A percentile compares a stretch with the other conserved stretches of the same genome.
phyloP scores from a whole-genome alignment of 345 rosid species.

The Orychophragmus violaceus region DNA sequence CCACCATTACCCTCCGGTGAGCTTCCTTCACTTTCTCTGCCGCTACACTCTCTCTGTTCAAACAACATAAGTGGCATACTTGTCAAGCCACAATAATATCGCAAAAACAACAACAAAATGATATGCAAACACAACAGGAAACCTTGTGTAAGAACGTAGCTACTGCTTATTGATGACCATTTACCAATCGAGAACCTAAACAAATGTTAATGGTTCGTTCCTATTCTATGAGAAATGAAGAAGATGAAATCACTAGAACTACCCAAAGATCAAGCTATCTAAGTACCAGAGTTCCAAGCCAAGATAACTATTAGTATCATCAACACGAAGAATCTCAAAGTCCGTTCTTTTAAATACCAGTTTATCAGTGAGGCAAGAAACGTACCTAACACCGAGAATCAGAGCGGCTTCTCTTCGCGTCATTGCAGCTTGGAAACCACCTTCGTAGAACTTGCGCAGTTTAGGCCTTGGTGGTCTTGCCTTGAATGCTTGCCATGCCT shows the following conservation, averaged over 20 bases:
- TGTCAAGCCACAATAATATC: not conserved
- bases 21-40: conserved; percentile 81
- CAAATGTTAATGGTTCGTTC: not conserved
- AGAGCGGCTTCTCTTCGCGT: conserved; percentile 67
- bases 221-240: not conserved
- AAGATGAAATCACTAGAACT: not conserved
- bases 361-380: not conserved
- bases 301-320: not conserved
- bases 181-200: not conserved
- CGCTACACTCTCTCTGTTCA: conserved; percentile 57
- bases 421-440: conserved; percentile 69
- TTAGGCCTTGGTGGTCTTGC: conserved; percentile 39
- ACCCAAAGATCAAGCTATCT: not conserved
- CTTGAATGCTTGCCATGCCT: conserved; percentile 57
- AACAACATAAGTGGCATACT: not conserved
- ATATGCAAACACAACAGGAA: not conserved
- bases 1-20: conserved; percentile 81
- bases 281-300: not conserved
- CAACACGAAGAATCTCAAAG: not conserved
- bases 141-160: not conserved
- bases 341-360: not conserved
- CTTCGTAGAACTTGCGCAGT: conserved; percentile 56
- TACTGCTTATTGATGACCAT: not conserved
- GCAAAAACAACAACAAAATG: not conserved
- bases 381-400: conserved; percentile 65